Conservation (phyloP, 768 basidiomycete species). For the Russula abietina region DNA sequence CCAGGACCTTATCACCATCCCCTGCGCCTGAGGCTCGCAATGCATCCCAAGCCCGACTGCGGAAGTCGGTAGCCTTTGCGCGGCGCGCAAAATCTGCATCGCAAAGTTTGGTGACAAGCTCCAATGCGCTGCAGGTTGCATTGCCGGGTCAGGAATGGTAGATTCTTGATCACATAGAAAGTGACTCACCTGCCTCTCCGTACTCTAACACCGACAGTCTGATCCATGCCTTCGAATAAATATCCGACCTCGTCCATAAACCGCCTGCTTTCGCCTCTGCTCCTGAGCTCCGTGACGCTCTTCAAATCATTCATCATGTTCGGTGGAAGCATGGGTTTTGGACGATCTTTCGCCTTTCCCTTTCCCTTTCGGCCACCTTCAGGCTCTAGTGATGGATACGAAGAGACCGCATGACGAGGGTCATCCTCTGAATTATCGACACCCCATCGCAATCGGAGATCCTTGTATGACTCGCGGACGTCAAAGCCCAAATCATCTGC, state of each 20-base stretch:
- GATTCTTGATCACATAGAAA: not conserved
- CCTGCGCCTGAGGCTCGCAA: conserved; percentile 55
- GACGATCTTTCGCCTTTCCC: conserved; percentile 31
- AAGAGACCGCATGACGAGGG: conserved; percentile 35
- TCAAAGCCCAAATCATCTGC: conserved; percentile 40
- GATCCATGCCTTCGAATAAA: conserved; percentile 71
- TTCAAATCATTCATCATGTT: conserved; percentile 70
- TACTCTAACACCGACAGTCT: conserved; percentile 45
- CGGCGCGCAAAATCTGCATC: conserved; percentile 71
- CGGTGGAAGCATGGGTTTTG: conserved; percentile 35
- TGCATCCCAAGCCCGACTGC: conserved; percentile 61
- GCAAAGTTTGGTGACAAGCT: conserved; percentile 69
- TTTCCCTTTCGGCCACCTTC: conserved; percentile 36
- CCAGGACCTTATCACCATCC: conserved; percentile 59
- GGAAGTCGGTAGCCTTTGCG: conserved; percentile 72
- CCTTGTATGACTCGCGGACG: conserved; percentile 66
- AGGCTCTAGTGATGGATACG: conserved; percentile 23
- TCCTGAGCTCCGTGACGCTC: conserved; percentile 74
- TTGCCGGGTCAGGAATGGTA: not conserved
- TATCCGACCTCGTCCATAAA: conserved; percentile 85
- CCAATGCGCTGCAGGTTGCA: conserved; percentile 52
- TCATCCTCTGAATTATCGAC: conserved; percentile 77
- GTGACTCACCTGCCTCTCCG: conserved; percentile 57
- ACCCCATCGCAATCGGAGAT: conserved; percentile 72
- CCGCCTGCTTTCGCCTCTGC: conserved; percentile 71